Base-by-base conservation (phyloP, 2,329 filamentous ascomycete species). In the Niveomyces coronatus region DNA sequence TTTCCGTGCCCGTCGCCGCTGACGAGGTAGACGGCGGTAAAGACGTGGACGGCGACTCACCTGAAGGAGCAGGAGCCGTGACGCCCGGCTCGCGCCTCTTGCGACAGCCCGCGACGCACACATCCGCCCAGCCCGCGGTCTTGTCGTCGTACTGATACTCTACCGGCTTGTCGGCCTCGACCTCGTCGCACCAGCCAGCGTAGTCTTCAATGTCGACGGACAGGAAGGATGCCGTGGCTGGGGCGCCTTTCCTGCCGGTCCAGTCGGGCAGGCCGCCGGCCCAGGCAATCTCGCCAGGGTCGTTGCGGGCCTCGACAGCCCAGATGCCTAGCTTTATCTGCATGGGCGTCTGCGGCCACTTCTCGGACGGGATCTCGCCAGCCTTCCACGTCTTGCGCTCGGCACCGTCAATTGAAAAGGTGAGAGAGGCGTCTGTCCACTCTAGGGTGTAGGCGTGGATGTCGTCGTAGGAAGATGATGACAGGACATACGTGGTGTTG, bases 301-400 rank as follows among this genome's bases (percentile, higher is more conserved):
- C 56, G 49, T 65, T 51, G 4, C 61, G 56, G 37, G 64, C 60
- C 47, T 70, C 71, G 16, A 61, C 69, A 31, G 68, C 58, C 65
- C 71, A 76, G 45, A 70, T 69, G 35, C 77, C 75, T 35, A 82
- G 61, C 63, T 77, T 77, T 49, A 81, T 54, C 39, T 72, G 70
- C 71, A 79, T 80, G 9, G 81, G 81, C 1, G 78, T 81, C 59
- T 85, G 81, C 2, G 81, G 81, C 59, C 70, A 85, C 29, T 54
- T 54, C 7, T 64, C 62, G 40, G 64, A 57, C 8, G 63, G 62
- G 32, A 70, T 62, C 26, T 67, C 31, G 19, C 72, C 70, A 17
- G 68, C 53, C 15, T 46, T 49, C 34, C 49, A 55, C 3, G 54
- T 47, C 2, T 52, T 53, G 15, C 50, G 51, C 17, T 59, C 49